Evolutionary conservation across 1,139 yeast genomes (phyloP).

Genomic region (Kluyveromyces sp.): DNA sequence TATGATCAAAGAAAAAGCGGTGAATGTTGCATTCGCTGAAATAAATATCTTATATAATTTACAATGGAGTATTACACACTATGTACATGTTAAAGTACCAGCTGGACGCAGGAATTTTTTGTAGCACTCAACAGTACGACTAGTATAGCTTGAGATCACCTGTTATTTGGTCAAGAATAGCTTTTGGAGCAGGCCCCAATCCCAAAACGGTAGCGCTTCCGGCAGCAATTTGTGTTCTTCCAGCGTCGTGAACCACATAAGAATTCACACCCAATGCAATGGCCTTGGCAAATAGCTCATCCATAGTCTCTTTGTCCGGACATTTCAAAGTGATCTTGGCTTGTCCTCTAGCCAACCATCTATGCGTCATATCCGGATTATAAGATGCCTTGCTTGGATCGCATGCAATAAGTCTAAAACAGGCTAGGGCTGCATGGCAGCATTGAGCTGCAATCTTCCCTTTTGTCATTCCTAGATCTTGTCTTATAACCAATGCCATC

Average conservation of each 20-base stretch:
- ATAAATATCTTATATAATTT: constrained; percentile 1
- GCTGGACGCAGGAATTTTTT: background rate
- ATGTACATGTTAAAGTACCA: background rate
- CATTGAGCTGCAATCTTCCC: constrained; percentile 98
- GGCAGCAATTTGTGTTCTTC: constrained; percentile 90
- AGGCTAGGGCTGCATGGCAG: constrained; percentile 92
- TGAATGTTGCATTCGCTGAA: too few species aligned
- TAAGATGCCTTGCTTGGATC: constrained; percentile 44
- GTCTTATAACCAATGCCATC: constrained; percentile 83
- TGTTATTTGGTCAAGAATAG: constrained; percentile 71
- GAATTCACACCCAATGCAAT: constrained; percentile 72
- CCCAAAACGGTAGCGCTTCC: constrained; percentile 95
- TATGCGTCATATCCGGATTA: constrained; percentile 50
- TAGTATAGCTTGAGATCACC: constrained; percentile 69
- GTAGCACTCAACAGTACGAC: constrained; percentile 5
- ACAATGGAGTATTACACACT: background rate
- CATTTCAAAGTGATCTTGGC: constrained; percentile 91
- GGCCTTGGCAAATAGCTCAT: constrained; percentile 71
- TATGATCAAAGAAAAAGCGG: constrained; percentile 3
- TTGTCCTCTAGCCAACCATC: constrained; percentile 85
- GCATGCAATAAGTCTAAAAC: constrained; percentile 63
- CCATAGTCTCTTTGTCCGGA: constrained; percentile 67
- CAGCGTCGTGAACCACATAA: constrained; percentile 86
- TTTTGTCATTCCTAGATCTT: constrained; percentile 84
- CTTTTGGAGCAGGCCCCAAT: constrained; percentile 93